Base-by-base conservation (phyloP, 257 asterid genomes). In the Apocynum venetum region DNA sequence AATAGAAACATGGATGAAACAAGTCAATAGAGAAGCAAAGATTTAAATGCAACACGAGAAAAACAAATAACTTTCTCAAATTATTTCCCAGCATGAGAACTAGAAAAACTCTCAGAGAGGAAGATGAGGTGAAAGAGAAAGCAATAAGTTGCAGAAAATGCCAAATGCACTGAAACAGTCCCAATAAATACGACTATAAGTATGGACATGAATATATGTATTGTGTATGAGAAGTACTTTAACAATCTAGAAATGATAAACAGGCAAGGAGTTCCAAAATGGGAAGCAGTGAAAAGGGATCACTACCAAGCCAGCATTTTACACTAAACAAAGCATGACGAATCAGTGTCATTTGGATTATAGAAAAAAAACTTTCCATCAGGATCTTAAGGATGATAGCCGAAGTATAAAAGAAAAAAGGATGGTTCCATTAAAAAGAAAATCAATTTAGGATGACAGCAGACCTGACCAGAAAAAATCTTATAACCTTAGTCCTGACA, bases 21-120 rank as follows among this genome's bases (percentile, higher is more conserved):
- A 80, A 8, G 70, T 53, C 81, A 83, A 57, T n/a, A 78, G 75
- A 80, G 74, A 55, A 77, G 70, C 13, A 66, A 77, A 76, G 25
- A 71, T 55, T 75, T 40, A 69, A 43, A 73, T 70, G 49, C 38
- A 72, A 71, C 72, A 83, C 35, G 48, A 57, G 40, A 31, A 59
- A 40, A 78, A 13, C 7, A 69, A 56, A 19, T 2, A 43, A 9
- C 25, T 46, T 76, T 40, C 25, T 17, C 8, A 46, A 14, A 31
- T 40, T 17, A 73, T 79, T 46, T 43, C 76, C 31, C 46, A 49
- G 43, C 57, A 48, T 68, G 9, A 1, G 17, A 61, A 9, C 5
- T 61, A 31, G 41, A 25, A 44, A 61, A 53, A 38, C 38, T 15
- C 60, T 53, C 49, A 10, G 25, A 40, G 36, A 55, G 31, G 43